Base-by-base conservation (phyloP, 768 basidiomycete species). In the Infundibulicybe gibba region DNA sequence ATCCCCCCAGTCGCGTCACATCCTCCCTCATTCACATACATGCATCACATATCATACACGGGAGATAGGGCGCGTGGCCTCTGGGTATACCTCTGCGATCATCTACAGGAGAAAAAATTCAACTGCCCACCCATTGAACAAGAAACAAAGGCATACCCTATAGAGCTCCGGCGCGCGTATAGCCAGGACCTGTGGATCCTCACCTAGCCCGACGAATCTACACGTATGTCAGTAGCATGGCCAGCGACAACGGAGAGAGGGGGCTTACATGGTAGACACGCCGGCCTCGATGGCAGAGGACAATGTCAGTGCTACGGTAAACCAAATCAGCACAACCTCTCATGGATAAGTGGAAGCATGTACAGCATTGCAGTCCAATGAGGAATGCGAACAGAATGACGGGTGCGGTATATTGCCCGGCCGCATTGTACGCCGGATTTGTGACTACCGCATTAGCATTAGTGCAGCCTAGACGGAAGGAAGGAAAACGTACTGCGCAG, bases 141-240 rank as follows among this genome's bases (percentile, higher is more conserved):
- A 17, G 32, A 34, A 30, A 5, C n/a, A 44, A 32, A 42, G 40
- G 41, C 77, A 49, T 61, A 85, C 83, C 25, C 58, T 69, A 56
- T 89, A 90, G 39, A 91, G 66, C 32, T 74, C 79, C 14, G 89
- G 90, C 14, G 86, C 83, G 41, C 91, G 76, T 38, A 79, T 69
- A 5, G 83, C 83, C 40, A 92, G 69, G 15, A 91, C 78, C 54
- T 86, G 80, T 3, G 89, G 90, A 58, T 93, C 88, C 62, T 93
- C 90, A 43, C 81, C 89, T 8, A 93, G 72, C 6, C 89, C 90
- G 30, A 93, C 90, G 59, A 92, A 90, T 32, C 85, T 87, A 46
- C 12, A 30, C 44, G 20, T 19, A 21, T 35, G 34, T 25, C 4
- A 48, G 44, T 35, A 8, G 44, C 39, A 17, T 32, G 40, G 30